phyloP scores from a whole-genome alignment of 164 flowering plant species.

The Vitis labrusca region DNA sequence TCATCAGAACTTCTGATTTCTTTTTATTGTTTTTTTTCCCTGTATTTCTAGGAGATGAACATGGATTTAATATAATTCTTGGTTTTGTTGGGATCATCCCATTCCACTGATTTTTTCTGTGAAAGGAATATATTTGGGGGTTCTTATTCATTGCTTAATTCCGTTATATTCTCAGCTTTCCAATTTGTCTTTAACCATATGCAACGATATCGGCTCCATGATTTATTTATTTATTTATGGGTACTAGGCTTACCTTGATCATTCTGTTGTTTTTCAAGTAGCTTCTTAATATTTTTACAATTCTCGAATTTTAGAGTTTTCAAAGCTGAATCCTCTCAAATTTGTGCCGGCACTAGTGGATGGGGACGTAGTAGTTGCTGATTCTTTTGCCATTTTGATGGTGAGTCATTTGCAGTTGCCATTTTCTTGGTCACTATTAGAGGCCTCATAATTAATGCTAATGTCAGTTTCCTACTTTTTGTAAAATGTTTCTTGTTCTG shows the following conservation, averaged over 20 bases:
- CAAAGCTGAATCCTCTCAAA: conserved; percentile 69
- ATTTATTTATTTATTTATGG: background rate
- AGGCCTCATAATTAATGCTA: background rate
- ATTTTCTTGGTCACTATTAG: background rate
- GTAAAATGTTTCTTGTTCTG: background rate
- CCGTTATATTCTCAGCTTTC: too few relatives aligned
- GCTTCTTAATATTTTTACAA: background rate
- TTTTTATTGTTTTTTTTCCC: too few relatives aligned
- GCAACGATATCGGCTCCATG: too few relatives aligned
- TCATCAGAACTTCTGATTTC: too few relatives aligned
- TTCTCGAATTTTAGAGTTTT: conserved; percentile 46
- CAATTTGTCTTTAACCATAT: too few relatives aligned
- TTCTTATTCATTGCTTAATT: too few relatives aligned
- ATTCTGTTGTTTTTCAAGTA: background rate
- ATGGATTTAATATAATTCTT: too few relatives aligned
- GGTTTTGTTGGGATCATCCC: too few relatives aligned
- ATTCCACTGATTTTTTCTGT: too few relatives aligned
- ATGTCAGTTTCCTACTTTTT: background rate
- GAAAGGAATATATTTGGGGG: too few relatives aligned
- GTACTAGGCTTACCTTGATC: background rate
- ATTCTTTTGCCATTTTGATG: conserved; percentile 85
- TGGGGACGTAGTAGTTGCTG: conserved; percentile 63
- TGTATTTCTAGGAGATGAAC: too few relatives aligned
- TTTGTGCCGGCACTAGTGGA: conserved; percentile 80
- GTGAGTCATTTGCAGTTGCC: conserved; percentile 27